Evolutionary conservation across 148 eudicot genomes (phyloP).

Genomic region (Nyssa sinensis): DNA sequence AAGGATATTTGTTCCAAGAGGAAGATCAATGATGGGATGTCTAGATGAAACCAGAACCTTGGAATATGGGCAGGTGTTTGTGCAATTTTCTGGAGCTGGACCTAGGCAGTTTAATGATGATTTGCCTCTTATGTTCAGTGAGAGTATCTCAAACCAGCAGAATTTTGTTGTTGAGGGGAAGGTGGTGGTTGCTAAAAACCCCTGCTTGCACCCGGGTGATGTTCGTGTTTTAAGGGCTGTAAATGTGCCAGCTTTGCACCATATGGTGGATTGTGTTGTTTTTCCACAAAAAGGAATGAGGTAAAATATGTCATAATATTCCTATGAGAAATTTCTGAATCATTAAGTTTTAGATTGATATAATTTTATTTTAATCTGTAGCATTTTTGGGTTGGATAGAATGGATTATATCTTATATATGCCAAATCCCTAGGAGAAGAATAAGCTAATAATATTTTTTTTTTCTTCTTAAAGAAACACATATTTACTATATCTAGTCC

Average conservation of each 20-base stretch:
- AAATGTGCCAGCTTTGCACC: conserved; percentile 54
- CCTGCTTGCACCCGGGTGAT: conserved; percentile 82
- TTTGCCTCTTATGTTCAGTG: neutral
- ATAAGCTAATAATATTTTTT: no score
- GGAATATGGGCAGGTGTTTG: neutral
- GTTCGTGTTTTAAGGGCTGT: conserved; percentile 63
- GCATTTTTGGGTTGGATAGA: no score
- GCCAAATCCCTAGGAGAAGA: no score
- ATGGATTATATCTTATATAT: no score
- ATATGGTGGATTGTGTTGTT: conserved; percentile 81
- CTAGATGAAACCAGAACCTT: conserved; percentile 1
- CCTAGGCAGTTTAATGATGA: conserved; percentile 21
- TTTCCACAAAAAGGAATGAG: conserved; percentile 73
- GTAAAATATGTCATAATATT: conserved; percentile 22
- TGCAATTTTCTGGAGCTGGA: neutral
- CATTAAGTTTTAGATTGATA: neutral
- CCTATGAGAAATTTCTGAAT: no score
- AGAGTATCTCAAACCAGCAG: conserved; percentile 9
- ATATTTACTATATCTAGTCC: no score
- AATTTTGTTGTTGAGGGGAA: conserved; percentile 33
- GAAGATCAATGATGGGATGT: conserved; percentile 1
- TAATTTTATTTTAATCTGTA: no score
- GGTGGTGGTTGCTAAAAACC: conserved; percentile 76
- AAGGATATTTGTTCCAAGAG: neutral
- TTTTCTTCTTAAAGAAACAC: no score